phyloP scores from a whole-genome alignment of 2,329 filamentous ascomycete species.

The Beauveria sp. region DNA sequence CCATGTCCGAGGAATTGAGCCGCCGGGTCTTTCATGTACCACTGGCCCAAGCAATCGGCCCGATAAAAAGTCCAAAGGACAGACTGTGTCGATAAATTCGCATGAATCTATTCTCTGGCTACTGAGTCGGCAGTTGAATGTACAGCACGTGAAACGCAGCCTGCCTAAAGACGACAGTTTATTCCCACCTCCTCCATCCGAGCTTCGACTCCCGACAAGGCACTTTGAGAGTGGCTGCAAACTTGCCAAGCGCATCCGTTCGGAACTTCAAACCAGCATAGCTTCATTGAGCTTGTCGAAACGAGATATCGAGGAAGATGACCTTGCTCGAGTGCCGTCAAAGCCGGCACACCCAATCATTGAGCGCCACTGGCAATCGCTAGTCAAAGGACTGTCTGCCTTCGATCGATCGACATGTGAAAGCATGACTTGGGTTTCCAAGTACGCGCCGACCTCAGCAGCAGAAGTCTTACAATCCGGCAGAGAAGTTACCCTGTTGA shows the following conservation, averaged over 20 bases:
- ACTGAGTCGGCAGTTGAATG: background rate
- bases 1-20: slow-evolving; percentile 49
- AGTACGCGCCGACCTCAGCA: slow-evolving; percentile 68
- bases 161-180: slow-evolving; percentile 27
- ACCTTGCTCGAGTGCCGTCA: slow-evolving; percentile 20
- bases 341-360: slow-evolving; percentile 49
- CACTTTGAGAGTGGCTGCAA: slow-evolving; percentile 51
- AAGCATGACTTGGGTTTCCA: slow-evolving; percentile 65
- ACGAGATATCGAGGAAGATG: slow-evolving; percentile 26
- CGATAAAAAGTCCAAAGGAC: slow-evolving; percentile 43
- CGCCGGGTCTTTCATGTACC: background rate
- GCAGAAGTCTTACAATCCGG: slow-evolving; percentile 69
- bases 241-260: slow-evolving; percentile 41
- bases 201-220: slow-evolving; percentile 46
- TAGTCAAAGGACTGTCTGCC: slow-evolving; percentile 60
- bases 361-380: slow-evolving; percentile 46
- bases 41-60: background rate
- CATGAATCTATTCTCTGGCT: slow-evolving; percentile 36
- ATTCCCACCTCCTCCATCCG: slow-evolving; percentile 37
- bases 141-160: slow-evolving; percentile 17
- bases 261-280: slow-evolving; percentile 33
- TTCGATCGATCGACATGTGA: slow-evolving; percentile 79
- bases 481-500: slow-evolving; percentile 61
- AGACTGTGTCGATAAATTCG: slow-evolving; percentile 30
- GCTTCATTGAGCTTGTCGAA: background rate